These are phyloP conservation scores for Kalanchoe fedtschenkoi DNA, from an alignment of 164 flowering plant genomes.

Conservation along the genomic window DNA sequence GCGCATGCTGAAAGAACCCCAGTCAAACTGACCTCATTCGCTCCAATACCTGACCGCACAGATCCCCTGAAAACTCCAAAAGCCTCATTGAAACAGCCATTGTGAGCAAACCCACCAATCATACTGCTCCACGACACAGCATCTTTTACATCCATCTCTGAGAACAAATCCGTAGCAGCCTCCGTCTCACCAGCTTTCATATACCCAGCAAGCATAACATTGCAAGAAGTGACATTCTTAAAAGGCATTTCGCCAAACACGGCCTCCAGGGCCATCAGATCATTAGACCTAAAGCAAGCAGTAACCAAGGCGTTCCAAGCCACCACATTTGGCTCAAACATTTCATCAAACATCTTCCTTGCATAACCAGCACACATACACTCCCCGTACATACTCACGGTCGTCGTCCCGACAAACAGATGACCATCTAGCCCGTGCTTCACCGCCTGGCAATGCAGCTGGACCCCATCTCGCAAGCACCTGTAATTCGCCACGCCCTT, in stretches of 20 bases:
- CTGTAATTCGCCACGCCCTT: slow-evolving; percentile 39
- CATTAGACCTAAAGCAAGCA: slow-evolving; percentile 42
- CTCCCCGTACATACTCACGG: slow-evolving; percentile 47
- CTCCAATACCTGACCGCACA: slow-evolving; percentile 22
- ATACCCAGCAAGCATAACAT: slow-evolving; percentile 56
- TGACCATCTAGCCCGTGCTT: slow-evolving; percentile 32
- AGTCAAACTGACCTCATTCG: slow-evolving; percentile 55
- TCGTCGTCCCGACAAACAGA: slow-evolving; percentile 48
- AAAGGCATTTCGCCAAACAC: slow-evolving; percentile 36
- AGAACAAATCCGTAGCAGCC: slow-evolving; percentile 27
- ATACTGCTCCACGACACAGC: slow-evolving; percentile 67
- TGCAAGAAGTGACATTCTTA: slow-evolving; percentile 40
- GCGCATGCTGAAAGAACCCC: slow-evolving; percentile 54
- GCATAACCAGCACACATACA: slow-evolving; percentile 26
- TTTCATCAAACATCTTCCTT: slow-evolving; percentile 43
- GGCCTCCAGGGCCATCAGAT: slow-evolving; percentile 24
- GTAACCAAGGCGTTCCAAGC: slow-evolving; percentile 58
- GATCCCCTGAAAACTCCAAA: slow-evolving; percentile 33
- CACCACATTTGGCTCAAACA: slow-evolving; percentile 42
- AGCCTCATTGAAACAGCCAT: slow-evolving; percentile 43
- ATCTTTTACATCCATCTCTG: slow-evolving; percentile 31
- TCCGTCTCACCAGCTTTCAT: slow-evolving; percentile 35
- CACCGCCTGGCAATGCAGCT: slow-evolving; percentile 41
- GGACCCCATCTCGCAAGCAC: slow-evolving; percentile 26
- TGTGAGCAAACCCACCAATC: slow-evolving; percentile 51